Percentiles rank a stretch among this genome's conserved stretches.
phyloP scores from a whole-genome alignment of 495 filamentous ascomycete species.

The Tuber borchii region DNA sequence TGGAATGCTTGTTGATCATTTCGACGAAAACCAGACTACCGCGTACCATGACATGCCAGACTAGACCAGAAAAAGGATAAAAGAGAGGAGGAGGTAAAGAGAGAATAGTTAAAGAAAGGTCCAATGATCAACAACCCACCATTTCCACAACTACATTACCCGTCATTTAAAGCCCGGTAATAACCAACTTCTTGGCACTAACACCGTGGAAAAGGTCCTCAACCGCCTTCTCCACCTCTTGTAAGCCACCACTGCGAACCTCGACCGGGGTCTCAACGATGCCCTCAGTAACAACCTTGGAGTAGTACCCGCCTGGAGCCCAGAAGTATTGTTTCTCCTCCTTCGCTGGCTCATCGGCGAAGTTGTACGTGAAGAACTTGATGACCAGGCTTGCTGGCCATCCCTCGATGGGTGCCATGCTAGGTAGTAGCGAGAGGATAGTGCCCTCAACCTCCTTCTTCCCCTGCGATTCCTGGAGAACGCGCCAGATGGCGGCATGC shows the following conservation, averaged over 20 bases:
- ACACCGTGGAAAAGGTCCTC: slow-evolving; percentile 10
- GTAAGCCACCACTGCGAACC: slow-evolving; percentile 11
- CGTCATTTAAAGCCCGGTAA: not conserved
- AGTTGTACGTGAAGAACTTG: not conserved
- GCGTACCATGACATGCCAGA: not conserved
- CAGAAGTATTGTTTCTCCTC: slow-evolving; percentile 7
- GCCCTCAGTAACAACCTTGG: slow-evolving; percentile 2
- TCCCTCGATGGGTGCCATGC: not conserved
- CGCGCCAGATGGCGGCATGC: slow-evolving; percentile 14
- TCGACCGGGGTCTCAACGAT: slow-evolving; percentile 16
- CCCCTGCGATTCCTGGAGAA: not conserved
- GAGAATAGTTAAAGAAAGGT: not conserved
- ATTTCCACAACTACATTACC: not conserved
- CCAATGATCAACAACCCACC: not conserved
- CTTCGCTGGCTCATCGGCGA: not conserved
- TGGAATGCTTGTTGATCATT: not conserved
- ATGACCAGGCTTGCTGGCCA: slow-evolving; percentile 8
- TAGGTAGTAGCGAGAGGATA: slow-evolving; percentile 9
- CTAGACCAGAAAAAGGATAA: not conserved
- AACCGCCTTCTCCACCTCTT: slow-evolving; percentile 9
- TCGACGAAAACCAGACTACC: not conserved
- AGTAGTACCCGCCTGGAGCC: slow-evolving; percentile 4
- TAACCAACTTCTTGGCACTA: slow-evolving; percentile 21
- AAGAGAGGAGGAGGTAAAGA: not conserved
- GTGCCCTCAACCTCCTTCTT: not conserved